Evolutionary conservation across 768 basidiomycete species (phyloP), one percentile per base, ranked within the genome.

Genomic region (Sporobolomyces phaffii): DNA sequence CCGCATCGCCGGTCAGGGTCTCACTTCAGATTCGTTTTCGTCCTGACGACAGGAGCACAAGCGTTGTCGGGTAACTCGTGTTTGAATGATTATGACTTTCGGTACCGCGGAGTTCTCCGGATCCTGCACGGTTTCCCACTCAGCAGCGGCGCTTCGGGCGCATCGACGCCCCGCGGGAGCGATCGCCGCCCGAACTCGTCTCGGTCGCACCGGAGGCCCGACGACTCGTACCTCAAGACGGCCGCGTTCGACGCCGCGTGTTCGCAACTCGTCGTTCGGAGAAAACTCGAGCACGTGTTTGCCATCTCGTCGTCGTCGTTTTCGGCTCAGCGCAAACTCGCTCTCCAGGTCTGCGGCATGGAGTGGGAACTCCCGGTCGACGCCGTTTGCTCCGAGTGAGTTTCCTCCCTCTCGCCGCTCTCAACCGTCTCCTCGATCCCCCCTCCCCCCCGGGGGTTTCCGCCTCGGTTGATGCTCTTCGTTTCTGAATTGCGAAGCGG

Each of bases 11-110:
- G 20, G 43, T 56, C 1, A 62, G 33, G n/a, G 14, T 52, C 51
- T 38, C 14, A 22, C 22, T 5, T 8, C 29, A 9, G 10, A 51
- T 28, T 11, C 10, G 14, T 34, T 29, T 14, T 31, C 22, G 28
- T 14, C 22, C 14, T 7, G n/a, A 9, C 29, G 15, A 33, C 50
- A 69, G 68, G 69, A 28, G 61, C 69, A 1, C 65, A 70, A 50
- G 20, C 51, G 4, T 47, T 70, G 22, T 56, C 69, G 10, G 34
- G 36, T 22, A 63, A 72, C 38, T 64, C 66, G 36, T 73, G 65
- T 41, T 36, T 65, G 33, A 50, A 61, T 43, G 66, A 72, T 34
- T 72, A 65, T 41, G 72, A 73, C 60, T 75, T 73, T 49, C 67
- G 72, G 17, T 73, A 64, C 44, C 70, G 68, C 20, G 72, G 72